Percentiles rank a stretch among this genome's conserved stretches.
phyloP scores from a whole-genome alignment of 805 yeast genomes.

The Yamadazyma paraphyllophila region DNA sequence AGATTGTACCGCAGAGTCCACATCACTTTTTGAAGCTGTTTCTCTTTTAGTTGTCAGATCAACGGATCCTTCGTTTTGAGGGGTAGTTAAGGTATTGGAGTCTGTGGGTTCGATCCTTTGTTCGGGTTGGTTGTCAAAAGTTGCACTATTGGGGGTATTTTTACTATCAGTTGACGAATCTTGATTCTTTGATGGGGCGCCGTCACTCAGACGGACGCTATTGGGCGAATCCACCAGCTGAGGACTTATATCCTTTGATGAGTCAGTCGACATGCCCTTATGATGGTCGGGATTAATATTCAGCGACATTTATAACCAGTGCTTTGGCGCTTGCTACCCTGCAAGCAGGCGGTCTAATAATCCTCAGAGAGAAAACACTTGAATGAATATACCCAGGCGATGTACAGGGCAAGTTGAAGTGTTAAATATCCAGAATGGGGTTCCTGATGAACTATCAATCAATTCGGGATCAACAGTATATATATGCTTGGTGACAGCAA shows the following conservation, averaged over 20 bases:
- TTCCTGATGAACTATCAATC: too few species aligned
- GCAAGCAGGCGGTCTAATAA: background rate
- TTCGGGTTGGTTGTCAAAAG: background rate
- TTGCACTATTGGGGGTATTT: background rate
- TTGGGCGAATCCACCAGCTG: background rate
- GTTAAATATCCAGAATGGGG: background rate
- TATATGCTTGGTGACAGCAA: background rate
- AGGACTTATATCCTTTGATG: background rate
- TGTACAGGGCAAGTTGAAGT: background rate
- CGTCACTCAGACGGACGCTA: background rate
- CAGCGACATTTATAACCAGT: background rate
- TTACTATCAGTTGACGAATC: background rate
- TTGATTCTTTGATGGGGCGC: background rate
- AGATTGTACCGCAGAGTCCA: background rate
- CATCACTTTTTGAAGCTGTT: background rate
- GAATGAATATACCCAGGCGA: background rate
- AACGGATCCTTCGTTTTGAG: background rate
- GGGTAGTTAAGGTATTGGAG: background rate
- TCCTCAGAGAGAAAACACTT: background rate
- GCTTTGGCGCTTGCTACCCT: slow-evolving; percentile 1
- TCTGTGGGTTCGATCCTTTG: background rate
- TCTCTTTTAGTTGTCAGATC: background rate
- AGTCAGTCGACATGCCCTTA: background rate
- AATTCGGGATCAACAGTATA: background rate
- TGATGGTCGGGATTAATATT: background rate